These are phyloP conservation scores for Fusarium nematophilum DNA, from an alignment of 2,329 filamentous ascomycete genomes.

Conservation along the genomic window DNA sequence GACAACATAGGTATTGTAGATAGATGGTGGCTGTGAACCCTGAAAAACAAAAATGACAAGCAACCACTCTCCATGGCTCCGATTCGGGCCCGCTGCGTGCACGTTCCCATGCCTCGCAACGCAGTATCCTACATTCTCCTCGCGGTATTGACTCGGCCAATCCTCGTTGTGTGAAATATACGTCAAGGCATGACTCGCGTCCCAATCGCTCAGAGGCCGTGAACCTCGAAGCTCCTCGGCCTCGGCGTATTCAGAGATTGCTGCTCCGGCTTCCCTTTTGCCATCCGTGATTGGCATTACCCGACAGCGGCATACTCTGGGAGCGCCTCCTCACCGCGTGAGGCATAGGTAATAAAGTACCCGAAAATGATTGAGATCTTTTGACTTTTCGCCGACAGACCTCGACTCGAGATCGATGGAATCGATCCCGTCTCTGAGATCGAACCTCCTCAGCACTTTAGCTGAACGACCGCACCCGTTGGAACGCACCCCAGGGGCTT, in stretches of 20 bases:
- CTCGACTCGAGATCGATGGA: background rate
- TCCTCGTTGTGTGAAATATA: background rate
- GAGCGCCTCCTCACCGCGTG: background rate
- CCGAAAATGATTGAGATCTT: background rate
- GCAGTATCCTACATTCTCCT: background rate
- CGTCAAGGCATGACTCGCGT: background rate
- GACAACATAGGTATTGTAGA: background rate
- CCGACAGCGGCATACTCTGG: background rate
- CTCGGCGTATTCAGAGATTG: background rate
- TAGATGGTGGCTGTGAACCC: constrained; percentile 3
- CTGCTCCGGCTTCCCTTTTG: background rate
- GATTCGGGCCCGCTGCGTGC: background rate
- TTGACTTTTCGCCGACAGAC: background rate
- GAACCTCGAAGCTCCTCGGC: background rate
- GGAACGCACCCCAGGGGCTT: background rate
- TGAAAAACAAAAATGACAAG: constrained; percentile 10
- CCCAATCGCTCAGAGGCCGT: background rate
- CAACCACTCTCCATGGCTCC: constrained; percentile 5
- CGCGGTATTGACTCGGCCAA: background rate
- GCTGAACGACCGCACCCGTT: background rate
- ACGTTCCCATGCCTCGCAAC: background rate
- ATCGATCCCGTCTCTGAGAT: background rate
- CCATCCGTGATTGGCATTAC: background rate
- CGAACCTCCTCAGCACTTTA: constrained; percentile 4
- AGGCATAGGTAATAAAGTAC: background rate